These are phyloP conservation scores for Meripilus lineatus DNA, from an alignment of 1,284 basidiomycete species.

Conservation along the genomic window DNA sequence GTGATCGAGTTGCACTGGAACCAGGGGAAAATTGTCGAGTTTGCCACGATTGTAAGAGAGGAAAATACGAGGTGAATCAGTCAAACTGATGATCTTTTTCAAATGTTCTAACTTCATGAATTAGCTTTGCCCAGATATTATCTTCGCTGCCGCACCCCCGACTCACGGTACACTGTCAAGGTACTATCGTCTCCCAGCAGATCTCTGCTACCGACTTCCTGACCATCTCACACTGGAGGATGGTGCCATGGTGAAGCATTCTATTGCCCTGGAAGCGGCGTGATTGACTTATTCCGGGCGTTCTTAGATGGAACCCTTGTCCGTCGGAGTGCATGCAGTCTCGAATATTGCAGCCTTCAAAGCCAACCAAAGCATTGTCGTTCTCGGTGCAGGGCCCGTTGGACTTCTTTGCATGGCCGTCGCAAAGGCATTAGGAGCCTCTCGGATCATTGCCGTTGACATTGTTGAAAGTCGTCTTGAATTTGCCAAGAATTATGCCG, in stretches of 20 bases:
- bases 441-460: conserved; percentile 80
- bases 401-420: conserved; percentile 92
- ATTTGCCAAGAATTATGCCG: conserved; percentile 87
- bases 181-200: conserved; percentile 76
- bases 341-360: conserved; percentile 72
- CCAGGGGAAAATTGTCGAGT: conserved; percentile 73
- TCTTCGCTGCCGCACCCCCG: conserved; percentile 88
- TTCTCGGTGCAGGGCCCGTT: conserved; percentile 92
- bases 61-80: conserved; percentile 74
- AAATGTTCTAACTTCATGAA: conserved; percentile 2
- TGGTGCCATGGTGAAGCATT: conserved; percentile 75
- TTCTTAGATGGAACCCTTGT: conserved; percentile 89
- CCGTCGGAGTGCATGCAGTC: conserved; percentile 89
- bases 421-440: conserved; percentile 84
- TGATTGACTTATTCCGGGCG: conserved; percentile 2
- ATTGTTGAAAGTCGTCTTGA: conserved; percentile 79
- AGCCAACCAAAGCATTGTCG: conserved; percentile 66
- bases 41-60: conserved; percentile 73
- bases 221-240: conserved; percentile 77
- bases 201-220: conserved; percentile 73
- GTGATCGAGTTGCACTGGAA: conserved; percentile 85
- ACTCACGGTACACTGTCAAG: conserved; percentile 84
- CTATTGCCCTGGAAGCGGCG: conserved; percentile 1
- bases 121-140: conserved; percentile 71
- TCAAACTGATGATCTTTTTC: too few species aligned